Base-by-base conservation (phyloP, 2,329 filamentous ascomycete genomes). In the Tolypocladium inflatum region DNA sequence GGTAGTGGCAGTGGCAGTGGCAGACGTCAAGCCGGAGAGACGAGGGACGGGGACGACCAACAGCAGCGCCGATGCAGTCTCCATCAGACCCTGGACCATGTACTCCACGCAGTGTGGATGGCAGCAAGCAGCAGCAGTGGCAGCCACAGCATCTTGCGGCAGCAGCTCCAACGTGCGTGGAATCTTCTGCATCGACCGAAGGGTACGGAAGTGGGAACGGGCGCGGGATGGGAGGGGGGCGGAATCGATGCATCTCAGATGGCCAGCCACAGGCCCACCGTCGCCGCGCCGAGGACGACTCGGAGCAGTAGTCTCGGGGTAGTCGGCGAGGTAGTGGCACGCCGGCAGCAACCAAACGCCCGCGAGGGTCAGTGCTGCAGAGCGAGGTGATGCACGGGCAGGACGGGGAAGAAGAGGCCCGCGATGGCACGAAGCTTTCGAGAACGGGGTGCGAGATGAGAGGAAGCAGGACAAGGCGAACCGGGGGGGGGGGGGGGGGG, bases 61-160 rank as follows among this genome's bases (percentile, higher is more conserved):
- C 56, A 56, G 43, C n/a, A 30, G 39, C 35, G 48, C n/a, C 54
- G 38, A 23, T 26, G 52, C 52, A 26, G 54, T 54, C 42, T 55
- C 55, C 58, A 54, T 57, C 55, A 55, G 60, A 56, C 56, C 59
- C 57, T 54, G 57, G 58, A 43, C 59, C 61, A 55, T 61, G 59
- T 56, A 58, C 55, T 55, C 42, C 54, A 55, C 59, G 39, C 54
- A 59, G 57, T 58, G 60, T 59, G 61, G 59, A 51, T 60, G 52
- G 54, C 52, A 60, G 55, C 37, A 43, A 55, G 35, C 48, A 26
- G 35, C 37, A 53, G 37, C 42, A 48, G 37, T 37, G 23, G 54
- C 42, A 55, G 38, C 39, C 26, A 30, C 8, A 52, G 39, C n/a
- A 23, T 21, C 10, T 23, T 11, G 41, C 19, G 45, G 55, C 15